phyloP scores from a whole-genome alignment of 176 grass and related monocot species.

The Carex littledalei region DNA sequence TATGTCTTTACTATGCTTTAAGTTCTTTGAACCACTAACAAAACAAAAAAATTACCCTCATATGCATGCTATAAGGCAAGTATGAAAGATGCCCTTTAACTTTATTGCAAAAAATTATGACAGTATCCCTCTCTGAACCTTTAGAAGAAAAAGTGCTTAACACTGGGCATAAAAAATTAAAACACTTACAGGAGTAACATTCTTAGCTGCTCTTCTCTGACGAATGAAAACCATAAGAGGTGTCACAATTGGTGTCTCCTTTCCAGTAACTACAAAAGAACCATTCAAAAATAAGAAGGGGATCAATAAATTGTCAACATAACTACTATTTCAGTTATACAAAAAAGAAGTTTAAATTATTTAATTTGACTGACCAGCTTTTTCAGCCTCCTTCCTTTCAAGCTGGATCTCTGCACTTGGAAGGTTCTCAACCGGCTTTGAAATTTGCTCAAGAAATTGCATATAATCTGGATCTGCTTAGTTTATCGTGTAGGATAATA shows the following conservation, averaged over 20 bases:
- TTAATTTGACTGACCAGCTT: slow-evolving; percentile 50
- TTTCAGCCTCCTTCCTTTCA: slow-evolving; percentile 98
- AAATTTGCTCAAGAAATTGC: slow-evolving; percentile 82
- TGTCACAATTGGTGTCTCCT: slow-evolving; percentile 74
- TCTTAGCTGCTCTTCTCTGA: slow-evolving; percentile 87
- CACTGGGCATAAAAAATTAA: not conserved
- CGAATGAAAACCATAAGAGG: slow-evolving; percentile 91
- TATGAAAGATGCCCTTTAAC: not conserved
- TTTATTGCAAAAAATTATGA: not conserved
- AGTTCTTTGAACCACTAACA: not conserved
- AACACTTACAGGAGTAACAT: slow-evolving; percentile 51
- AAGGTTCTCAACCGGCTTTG: slow-evolving; percentile 81
- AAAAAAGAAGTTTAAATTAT: not conserved
- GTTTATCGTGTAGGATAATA: slow-evolving; percentile 19
- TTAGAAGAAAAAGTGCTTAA: not conserved
- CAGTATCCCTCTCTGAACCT: not conserved
- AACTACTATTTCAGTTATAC: not conserved
- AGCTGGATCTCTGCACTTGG: slow-evolving; percentile 99
- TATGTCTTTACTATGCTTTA: not conserved
- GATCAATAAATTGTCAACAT: not conserved
- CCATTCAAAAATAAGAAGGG: not conserved
- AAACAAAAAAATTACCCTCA: not conserved
- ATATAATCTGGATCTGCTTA: slow-evolving; percentile 79
- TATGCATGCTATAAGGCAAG: not conserved
- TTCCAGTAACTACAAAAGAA: slow-evolving; percentile 54